Percentiles rank a stretch among this genome's conserved stretches.
Evolutionary conservation across 2,329 filamentous ascomycete species (phyloP).

Genomic region (Alternaria ethzedia): DNA sequence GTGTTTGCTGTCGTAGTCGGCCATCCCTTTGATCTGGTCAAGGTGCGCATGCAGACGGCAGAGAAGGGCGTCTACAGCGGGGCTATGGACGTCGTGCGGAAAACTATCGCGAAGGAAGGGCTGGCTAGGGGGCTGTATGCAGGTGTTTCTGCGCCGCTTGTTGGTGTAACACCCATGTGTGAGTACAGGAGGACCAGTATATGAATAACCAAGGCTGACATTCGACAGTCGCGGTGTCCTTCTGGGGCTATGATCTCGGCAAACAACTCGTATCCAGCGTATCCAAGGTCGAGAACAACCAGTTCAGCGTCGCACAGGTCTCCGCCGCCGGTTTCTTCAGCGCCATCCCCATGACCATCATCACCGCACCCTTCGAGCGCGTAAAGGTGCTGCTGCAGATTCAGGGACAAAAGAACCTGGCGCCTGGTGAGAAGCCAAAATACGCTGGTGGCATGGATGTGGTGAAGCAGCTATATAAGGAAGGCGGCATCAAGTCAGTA

Average conservation of each 20-base stretch:
- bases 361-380: conserved; percentile 98
- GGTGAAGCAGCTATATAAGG: conserved; percentile 88
- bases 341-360: conserved; percentile 94
- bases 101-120: conserved; percentile 86
- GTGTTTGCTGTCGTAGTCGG: conserved; percentile 91
- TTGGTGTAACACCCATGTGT: conserved; percentile 99
- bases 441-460: conserved; percentile 90
- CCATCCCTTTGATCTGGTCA: conserved; percentile 97
- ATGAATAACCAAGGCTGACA: conserved; percentile 7
- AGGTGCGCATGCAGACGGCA: conserved; percentile 95
- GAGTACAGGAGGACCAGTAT: conserved; percentile 52
- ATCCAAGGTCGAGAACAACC: conserved; percentile 69
- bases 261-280: conserved; percentile 81
- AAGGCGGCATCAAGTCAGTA: conserved; percentile 88
- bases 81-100: conserved; percentile 89
- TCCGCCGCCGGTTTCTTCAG: conserved; percentile 92
- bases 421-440: conserved; percentile 88
- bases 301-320: conserved; percentile 84
- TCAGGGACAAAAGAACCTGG: conserved; percentile 85
- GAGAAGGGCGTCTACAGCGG: conserved; percentile 90
- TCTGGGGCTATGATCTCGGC: conserved; percentile 91
- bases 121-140: conserved; percentile 83
- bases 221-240: conserved; percentile 66
- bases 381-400: conserved; percentile 99
- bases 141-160: conserved; percentile 92